Conservation (phyloP, 805 yeast species). For the Candida takata region DNA sequence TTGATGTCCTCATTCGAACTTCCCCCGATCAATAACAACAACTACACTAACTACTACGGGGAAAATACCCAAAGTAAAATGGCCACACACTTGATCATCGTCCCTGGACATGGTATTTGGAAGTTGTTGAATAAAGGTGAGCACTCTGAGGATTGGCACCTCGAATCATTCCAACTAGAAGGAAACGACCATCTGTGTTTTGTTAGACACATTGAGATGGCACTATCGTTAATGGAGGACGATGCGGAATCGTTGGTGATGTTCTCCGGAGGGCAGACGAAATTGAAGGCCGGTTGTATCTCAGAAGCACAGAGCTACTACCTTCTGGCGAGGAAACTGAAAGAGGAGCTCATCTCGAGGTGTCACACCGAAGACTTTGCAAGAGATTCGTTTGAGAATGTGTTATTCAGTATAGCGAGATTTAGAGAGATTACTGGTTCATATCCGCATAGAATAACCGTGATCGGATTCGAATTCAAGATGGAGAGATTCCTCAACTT, state of each 20-base stretch:
- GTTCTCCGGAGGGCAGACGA: conserved; percentile 68
- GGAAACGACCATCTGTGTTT: conserved; percentile 65
- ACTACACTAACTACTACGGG: background rate
- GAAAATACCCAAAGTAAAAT: background rate
- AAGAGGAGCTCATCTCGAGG: conserved; percentile 5
- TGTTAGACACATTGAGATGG: conserved; percentile 48
- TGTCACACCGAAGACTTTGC: conserved; percentile 63
- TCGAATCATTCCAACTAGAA: conserved; percentile 62
- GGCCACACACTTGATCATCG: conserved; percentile 31
- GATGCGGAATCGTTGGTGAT: conserved; percentile 34
- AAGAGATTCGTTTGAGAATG: conserved; percentile 74
- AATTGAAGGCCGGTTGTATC: conserved; percentile 41
- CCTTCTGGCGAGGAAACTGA: conserved; percentile 33
- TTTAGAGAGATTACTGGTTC: conserved; percentile 38
- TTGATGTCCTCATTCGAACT: background rate
- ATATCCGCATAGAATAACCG: conserved; percentile 47
- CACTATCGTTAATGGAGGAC: conserved; percentile 30
- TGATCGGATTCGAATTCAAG: conserved; percentile 75
- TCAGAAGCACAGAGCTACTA: conserved; percentile 60
- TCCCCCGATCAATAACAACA: background rate
- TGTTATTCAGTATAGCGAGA: conserved; percentile 50
- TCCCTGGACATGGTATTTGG: conserved; percentile 67
- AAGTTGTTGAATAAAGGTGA: conserved; percentile 39
- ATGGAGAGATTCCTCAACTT: conserved; percentile 45
- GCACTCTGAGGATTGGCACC: conserved; percentile 48